Percentiles rank a stretch among this genome's conserved stretches.
Evolutionary conservation across 2,329 filamentous ascomycete genomes (phyloP).

Genomic region (Fusarium stilboides): DNA sequence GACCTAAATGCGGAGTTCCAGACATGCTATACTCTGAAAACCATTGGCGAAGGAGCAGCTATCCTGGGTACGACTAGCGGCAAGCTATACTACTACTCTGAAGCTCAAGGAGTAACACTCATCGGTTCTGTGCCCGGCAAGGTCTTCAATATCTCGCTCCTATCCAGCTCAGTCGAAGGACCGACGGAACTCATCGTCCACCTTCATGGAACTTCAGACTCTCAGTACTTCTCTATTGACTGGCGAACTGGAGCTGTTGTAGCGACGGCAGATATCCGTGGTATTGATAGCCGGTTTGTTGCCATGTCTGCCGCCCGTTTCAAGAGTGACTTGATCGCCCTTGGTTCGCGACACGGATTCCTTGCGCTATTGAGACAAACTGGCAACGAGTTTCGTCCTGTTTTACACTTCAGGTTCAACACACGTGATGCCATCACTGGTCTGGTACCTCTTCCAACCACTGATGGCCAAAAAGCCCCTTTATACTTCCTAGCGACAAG

Average conservation of each 20-base stretch:
- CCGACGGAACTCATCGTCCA: conserved; percentile 60
- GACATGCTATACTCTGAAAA: conserved; percentile 64
- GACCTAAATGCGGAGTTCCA: conserved; percentile 57
- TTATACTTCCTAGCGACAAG: conserved; percentile 78
- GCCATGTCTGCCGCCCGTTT: conserved; percentile 63
- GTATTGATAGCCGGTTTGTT: conserved; percentile 65
- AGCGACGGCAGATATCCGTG: conserved; percentile 52
- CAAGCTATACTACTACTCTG: conserved; percentile 62
- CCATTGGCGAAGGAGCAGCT: conserved; percentile 56
- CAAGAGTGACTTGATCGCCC: conserved; percentile 59
- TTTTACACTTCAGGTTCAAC: conserved; percentile 58
- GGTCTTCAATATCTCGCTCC: conserved; percentile 65
- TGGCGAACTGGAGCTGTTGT: conserved; percentile 49
- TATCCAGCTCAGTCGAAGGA: conserved; percentile 44
- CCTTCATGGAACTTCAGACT: conserved; percentile 62
- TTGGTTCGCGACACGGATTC: conserved; percentile 69
- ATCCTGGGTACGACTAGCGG: conserved; percentile 67
- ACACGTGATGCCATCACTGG: conserved; percentile 77
- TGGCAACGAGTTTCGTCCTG: conserved; percentile 49
- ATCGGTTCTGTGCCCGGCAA: conserved; percentile 63
- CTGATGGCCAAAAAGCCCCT: conserved; percentile 29
- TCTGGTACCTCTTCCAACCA: conserved; percentile 65
- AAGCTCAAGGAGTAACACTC: conserved; percentile 51
- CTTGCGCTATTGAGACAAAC: conserved; percentile 56
- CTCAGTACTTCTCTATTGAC: conserved; percentile 60